Evolutionary conservation across 2,329 filamentous ascomycete genomes (phyloP).

Genomic region (Talaromyces sp.): DNA sequence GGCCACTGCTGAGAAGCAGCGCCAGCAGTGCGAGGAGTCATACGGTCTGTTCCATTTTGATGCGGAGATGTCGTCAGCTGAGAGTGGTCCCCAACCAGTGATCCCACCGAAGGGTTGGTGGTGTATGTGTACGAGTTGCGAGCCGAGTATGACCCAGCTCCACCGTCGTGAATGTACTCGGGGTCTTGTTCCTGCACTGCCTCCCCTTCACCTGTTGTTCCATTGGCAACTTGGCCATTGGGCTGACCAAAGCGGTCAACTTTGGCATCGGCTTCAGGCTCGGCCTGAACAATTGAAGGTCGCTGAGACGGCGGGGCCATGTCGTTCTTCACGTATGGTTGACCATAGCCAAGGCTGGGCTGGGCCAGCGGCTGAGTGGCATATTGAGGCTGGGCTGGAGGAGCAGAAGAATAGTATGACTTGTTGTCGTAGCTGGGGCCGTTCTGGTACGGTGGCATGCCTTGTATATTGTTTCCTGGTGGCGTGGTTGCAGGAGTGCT

Average conservation of each 20-base stretch:
- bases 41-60: slow-evolving; percentile 74
- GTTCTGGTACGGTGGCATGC: slow-evolving; percentile 71
- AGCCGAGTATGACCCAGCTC: slow-evolving; percentile 63
- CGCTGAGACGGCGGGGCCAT: slow-evolving; percentile 76
- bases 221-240: slow-evolving; percentile 51
- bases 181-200: slow-evolving; percentile 64
- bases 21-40: slow-evolving; percentile 72
- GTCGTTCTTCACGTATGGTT: slow-evolving; percentile 72
- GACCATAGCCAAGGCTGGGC: slow-evolving; percentile 65
- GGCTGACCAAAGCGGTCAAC: slow-evolving; percentile 60
- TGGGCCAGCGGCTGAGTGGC: slow-evolving; percentile 55
- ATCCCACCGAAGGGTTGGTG: slow-evolving; percentile 58
- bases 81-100: slow-evolving; percentile 65
- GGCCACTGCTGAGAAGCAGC: slow-evolving; percentile 69
- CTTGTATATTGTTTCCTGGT: slow-evolving; percentile 69
- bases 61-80: slow-evolving; percentile 79
- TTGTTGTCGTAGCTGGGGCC: slow-evolving; percentile 71
- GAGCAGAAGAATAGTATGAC: slow-evolving; percentile 69
- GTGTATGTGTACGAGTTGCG: slow-evolving; percentile 74
- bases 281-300: slow-evolving; percentile 52
- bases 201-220: slow-evolving; percentile 61
- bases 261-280: slow-evolving; percentile 62
- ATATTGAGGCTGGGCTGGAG: slow-evolving; percentile 65
- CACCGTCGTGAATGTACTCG: slow-evolving; percentile 83
- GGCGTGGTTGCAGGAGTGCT: slow-evolving; percentile 89